phyloP scores from a whole-genome alignment of 1,284 basidiomycete species.

The Puccinia brachypodii region DNA sequence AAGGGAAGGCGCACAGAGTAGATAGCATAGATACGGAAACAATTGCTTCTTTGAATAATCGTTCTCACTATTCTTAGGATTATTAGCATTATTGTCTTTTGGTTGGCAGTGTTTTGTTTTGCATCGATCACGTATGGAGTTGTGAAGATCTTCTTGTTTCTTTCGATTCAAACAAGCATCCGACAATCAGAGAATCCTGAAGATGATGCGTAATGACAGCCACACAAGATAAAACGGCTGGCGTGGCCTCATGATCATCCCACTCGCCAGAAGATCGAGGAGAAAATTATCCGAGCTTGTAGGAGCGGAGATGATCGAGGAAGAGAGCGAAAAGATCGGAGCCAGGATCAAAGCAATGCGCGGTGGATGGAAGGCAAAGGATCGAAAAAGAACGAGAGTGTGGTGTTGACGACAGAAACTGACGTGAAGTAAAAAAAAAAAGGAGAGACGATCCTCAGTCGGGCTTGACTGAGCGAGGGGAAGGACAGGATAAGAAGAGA shows the following conservation, averaged over 20 bases:
- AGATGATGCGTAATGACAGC: conserved; percentile 1
- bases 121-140: background rate
- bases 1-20: background rate
- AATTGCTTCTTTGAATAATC: background rate
- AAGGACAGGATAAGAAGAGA: background rate
- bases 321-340: background rate
- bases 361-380: no score
- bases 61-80: background rate
- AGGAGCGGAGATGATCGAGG: background rate
- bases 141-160: background rate
- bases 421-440: no score
- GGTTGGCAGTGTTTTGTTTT: background rate
- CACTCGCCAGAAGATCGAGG: background rate
- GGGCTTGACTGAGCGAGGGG: background rate
- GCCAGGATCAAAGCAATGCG: no score
- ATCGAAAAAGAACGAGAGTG: no score
- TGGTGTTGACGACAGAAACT: no score
- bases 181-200: background rate
- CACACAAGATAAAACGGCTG: background rate
- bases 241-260: background rate
- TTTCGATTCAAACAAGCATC: background rate
- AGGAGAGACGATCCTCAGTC: background rate
- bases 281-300: background rate
- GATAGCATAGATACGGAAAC: background rate
- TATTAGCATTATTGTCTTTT: no score